A percentile compares a stretch with the other conserved stretches of the same genome.
These are phyloP conservation scores for Ambrosiella xylebori DNA, from an alignment of 2,329 filamentous ascomycete species.

Conservation along the genomic window DNA sequence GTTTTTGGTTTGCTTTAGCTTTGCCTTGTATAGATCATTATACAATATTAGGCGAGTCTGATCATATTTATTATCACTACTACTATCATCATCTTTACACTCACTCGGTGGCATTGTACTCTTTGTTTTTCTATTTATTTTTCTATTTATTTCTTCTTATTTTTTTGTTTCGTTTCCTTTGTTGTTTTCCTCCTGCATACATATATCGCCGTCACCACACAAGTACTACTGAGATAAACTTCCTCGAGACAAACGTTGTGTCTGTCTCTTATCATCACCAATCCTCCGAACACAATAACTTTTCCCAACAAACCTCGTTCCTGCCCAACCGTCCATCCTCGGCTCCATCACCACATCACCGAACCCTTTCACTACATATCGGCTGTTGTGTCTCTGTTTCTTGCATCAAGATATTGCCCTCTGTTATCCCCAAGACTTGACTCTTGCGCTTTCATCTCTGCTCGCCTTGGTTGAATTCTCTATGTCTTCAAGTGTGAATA, in stretches of 20 bases:
- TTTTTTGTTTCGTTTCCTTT: neutral
- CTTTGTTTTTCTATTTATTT: neutral
- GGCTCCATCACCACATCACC: no score
- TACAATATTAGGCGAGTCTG: neutral
- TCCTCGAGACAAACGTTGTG: neutral
- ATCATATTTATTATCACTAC: neutral
- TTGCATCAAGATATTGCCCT: no score
- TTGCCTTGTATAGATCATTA: no score
- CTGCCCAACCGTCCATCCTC: neutral
- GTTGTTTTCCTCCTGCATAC: neutral
- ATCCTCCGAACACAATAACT: neutral
- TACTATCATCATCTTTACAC: neutral
- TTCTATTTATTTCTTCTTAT: constrained; percentile 1
- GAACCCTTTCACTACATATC: no score
- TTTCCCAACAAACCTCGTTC: neutral
- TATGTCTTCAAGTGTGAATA: no score
- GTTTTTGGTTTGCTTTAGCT: neutral
- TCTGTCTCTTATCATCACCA: neutral
- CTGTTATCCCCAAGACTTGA: no score
- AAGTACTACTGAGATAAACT: neutral
- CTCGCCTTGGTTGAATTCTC: no score
- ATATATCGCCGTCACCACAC: constrained; percentile 9
- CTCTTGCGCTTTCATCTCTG: no score
- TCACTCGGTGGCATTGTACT: neutral
- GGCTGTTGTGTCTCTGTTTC: no score